A percentile compares a stretch with the other conserved stretches of the same genome.
These are phyloP conservation scores for Paecilomyces sp. DNA, from an alignment of 2,329 filamentous ascomycete genomes.

Conservation along the genomic window DNA sequence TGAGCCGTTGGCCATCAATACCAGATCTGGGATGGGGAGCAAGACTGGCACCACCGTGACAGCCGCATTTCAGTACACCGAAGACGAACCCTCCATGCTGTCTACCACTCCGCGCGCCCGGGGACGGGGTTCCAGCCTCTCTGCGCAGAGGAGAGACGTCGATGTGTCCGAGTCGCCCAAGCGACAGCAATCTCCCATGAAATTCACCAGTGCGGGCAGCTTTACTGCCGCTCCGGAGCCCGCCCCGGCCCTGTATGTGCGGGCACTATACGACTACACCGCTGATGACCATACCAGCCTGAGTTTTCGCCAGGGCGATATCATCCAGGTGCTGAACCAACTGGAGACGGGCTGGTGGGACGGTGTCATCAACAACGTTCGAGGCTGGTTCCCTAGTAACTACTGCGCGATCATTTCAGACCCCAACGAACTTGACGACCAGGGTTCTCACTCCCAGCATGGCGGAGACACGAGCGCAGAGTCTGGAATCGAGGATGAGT, in stretches of 20 bases:
- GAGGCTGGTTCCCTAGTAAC: slow-evolving; percentile 99
- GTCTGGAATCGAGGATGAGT: slow-evolving; percentile 52
- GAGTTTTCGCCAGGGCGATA: slow-evolving; percentile 92
- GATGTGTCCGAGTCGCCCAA: slow-evolving; percentile 15
- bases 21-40: slow-evolving; percentile 23
- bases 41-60: slow-evolving; percentile 30
- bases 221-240: slow-evolving; percentile 32
- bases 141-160: slow-evolving; percentile 15
- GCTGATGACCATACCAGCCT: slow-evolving; percentile 94
- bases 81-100: slow-evolving; percentile 26
- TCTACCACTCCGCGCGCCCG: slow-evolving; percentile 20
- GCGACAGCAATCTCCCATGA: slow-evolving; percentile 22
- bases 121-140: slow-evolving; percentile 24
- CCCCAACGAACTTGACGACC: slow-evolving; percentile 64
- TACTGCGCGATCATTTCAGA: slow-evolving; percentile 85
- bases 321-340: slow-evolving; percentile 97
- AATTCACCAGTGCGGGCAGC: slow-evolving; percentile 19
- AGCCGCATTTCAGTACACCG: slow-evolving; percentile 38
- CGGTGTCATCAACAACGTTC: slow-evolving; percentile 90
- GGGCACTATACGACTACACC: slow-evolving; percentile 95
- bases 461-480: slow-evolving; percentile 47
- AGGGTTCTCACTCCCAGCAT: slow-evolving; percentile 48
- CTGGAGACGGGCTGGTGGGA: slow-evolving; percentile 99
- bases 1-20: slow-evolving; percentile 26
- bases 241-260: slow-evolving; percentile 67